These are phyloP conservation scores for Loxodes magnus DNA, from an alignment of 73 alveolate species.

Conservation along the genomic window DNA sequence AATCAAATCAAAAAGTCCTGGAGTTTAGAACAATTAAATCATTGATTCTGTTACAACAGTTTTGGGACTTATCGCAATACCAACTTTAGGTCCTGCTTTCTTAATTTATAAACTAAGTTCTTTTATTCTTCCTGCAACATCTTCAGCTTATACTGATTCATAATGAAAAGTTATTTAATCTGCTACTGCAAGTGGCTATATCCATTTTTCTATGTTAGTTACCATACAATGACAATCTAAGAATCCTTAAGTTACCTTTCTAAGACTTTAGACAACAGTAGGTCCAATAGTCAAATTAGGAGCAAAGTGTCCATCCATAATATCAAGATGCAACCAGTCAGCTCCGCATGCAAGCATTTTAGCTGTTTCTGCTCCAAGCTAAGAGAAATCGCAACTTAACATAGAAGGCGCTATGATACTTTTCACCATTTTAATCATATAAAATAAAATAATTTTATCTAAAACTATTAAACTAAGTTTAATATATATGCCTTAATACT, in stretches of 20 bases:
- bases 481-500: not conserved
- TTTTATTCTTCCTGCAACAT: too few species aligned
- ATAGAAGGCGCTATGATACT: constrained; percentile 38
- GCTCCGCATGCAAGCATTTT: constrained; percentile 28
- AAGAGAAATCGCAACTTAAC: constrained; percentile 27
- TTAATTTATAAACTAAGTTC: not conserved
- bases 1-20: constrained; percentile 33
- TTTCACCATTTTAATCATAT: not conserved
- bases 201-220: constrained; percentile 39
- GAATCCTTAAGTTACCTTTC: constrained; percentile 19
- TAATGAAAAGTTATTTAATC: constrained; percentile 19
- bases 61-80: constrained; percentile 27
- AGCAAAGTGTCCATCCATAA: constrained; percentile 59
- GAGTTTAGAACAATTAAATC: not conserved
- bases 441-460: not conserved
- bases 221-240: constrained; percentile 58
- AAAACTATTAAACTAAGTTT: not conserved
- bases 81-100: constrained; percentile 16
- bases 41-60: constrained; percentile 14
- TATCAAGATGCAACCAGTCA: constrained; percentile 51
- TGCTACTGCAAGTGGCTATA: constrained; percentile 9
- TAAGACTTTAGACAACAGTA: constrained; percentile 19
- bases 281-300: constrained; percentile 24
- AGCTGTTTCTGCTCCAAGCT: constrained; percentile 26
- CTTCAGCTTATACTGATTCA: constrained; percentile 10